Evolutionary conservation across 1,284 basidiomycete species (phyloP).

Genomic region (Tilletia caries): DNA sequence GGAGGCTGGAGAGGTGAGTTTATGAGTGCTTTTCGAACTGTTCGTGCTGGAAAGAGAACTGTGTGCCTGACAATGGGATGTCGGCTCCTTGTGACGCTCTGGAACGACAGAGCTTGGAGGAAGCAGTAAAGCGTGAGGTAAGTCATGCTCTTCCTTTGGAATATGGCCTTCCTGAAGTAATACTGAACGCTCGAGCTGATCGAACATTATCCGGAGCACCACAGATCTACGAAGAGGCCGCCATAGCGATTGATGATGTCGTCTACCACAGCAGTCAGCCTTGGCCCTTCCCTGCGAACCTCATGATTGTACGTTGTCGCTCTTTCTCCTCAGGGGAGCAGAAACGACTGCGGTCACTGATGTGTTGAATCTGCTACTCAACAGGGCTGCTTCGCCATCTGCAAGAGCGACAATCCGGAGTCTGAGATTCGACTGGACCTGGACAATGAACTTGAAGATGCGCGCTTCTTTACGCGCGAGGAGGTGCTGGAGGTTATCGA

Average conservation of each 20-base stretch:
- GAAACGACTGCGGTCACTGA: constrained; percentile 5
- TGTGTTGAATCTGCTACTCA: neutral
- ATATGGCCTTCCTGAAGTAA: no score
- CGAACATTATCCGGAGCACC: neutral
- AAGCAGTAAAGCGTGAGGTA: constrained; percentile 85
- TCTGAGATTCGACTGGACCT: constrained; percentile 71
- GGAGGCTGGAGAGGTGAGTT: constrained; percentile 29
- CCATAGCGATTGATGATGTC: constrained; percentile 77
- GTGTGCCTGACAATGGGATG: constrained; percentile 16
- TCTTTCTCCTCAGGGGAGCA: constrained; percentile 42
- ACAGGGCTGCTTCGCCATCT: constrained; percentile 11
- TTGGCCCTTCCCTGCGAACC: constrained; percentile 71
- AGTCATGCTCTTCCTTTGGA: neutral
- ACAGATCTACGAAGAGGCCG: constrained; percentile 77
- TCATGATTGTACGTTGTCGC: constrained; percentile 70
- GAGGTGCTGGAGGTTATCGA: constrained; percentile 68
- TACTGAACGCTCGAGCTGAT: neutral
- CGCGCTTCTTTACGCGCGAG: constrained; percentile 77
- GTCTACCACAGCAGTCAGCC: constrained; percentile 81
- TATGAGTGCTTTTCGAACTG: constrained; percentile 34
- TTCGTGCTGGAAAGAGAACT: neutral
- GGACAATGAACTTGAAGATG: constrained; percentile 94
- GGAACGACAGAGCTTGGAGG: constrained; percentile 76
- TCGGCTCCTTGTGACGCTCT: constrained; percentile 64
- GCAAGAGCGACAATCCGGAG: constrained; percentile 7